These are phyloP conservation scores for Cercospora zeina DNA, from an alignment of 2,329 filamentous ascomycete genomes.

Conservation along the genomic window DNA sequence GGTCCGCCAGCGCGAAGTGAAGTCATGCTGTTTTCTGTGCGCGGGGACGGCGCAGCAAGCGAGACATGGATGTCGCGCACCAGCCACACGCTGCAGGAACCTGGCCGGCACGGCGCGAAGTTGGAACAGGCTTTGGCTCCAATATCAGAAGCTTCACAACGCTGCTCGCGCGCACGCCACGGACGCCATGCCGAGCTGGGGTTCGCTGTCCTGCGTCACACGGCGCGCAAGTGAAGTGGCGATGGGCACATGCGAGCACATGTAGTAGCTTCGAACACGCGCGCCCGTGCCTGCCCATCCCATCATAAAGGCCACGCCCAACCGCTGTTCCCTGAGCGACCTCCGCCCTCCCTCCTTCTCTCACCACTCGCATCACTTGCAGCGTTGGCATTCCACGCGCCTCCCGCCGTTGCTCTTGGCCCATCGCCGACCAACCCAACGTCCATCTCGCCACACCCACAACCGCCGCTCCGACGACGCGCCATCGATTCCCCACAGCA, in stretches of 20 bases:
- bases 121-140: constrained; percentile 5
- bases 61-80: neutral
- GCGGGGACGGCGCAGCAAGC: neutral
- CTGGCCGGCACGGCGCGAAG: constrained; percentile 2
- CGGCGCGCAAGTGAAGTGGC: neutral
- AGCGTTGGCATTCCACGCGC: neutral
- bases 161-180: neutral
- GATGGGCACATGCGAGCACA: neutral
- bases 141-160: constrained; percentile 10
- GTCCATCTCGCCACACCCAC: neutral
- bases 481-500: too few relatives aligned
- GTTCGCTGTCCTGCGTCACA: neutral
- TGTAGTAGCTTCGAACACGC: neutral
- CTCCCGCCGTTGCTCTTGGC: constrained; percentile 1
- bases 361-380: neutral
- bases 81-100: constrained; percentile 5
- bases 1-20: neutral
- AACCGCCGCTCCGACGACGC: too few relatives aligned
- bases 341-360: neutral
- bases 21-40: neutral
- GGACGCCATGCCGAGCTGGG: too few relatives aligned
- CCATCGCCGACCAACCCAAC: constrained; percentile 4
- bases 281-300: neutral
- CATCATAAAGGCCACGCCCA: neutral
- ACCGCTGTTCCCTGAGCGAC: constrained; percentile 1